A percentile compares a stretch with the other conserved stretches of the same genome.
These are phyloP conservation scores for Phialophora chinensis DNA, from an alignment of 2,329 filamentous ascomycete species.

Conservation along the genomic window DNA sequence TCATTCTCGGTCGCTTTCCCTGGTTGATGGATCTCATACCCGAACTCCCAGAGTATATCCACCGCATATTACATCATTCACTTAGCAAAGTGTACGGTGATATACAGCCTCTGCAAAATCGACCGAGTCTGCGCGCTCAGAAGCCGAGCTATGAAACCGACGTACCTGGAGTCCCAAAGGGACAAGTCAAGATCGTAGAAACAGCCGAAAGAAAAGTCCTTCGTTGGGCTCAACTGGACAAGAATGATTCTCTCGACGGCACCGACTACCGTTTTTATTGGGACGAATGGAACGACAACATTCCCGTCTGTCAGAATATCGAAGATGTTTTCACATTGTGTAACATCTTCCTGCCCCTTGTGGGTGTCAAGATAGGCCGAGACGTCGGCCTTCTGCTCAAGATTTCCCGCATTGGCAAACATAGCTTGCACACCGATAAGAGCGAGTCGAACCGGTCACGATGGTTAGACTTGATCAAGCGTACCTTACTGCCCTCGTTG, in stretches of 20 bases:
- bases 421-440: conserved; percentile 72
- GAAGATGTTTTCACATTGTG: conserved; percentile 91
- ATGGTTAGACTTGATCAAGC: conserved; percentile 84
- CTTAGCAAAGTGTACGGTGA: conserved; percentile 74
- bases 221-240: conserved; percentile 84
- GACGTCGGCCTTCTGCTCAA: conserved; percentile 80
- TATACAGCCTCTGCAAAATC: conserved; percentile 54
- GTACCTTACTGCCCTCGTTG: conserved; percentile 84
- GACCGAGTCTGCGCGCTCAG: conserved; percentile 53
- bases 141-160: conserved; percentile 63
- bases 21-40: conserved; percentile 88
- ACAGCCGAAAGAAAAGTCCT: conserved; percentile 70
- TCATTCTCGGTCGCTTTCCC: conserved; percentile 87
- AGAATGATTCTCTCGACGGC: conserved; percentile 74
- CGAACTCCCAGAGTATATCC: conserved; percentile 78
- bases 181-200: conserved; percentile 67
- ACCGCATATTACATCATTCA: conserved; percentile 83
- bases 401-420: conserved; percentile 80
- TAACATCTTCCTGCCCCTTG: conserved; percentile 79
- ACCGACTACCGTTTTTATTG: conserved; percentile 90
- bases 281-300: conserved; percentile 94
- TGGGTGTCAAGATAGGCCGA: conserved; percentile 87
- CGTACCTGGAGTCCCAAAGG: conserved; percentile 71
- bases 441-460: conserved; percentile 73
- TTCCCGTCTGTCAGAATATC: conserved; percentile 86